These are phyloP conservation scores for Nemania sp. DNA, from an alignment of 2,329 filamentous ascomycete genomes.

Conservation along the genomic window DNA sequence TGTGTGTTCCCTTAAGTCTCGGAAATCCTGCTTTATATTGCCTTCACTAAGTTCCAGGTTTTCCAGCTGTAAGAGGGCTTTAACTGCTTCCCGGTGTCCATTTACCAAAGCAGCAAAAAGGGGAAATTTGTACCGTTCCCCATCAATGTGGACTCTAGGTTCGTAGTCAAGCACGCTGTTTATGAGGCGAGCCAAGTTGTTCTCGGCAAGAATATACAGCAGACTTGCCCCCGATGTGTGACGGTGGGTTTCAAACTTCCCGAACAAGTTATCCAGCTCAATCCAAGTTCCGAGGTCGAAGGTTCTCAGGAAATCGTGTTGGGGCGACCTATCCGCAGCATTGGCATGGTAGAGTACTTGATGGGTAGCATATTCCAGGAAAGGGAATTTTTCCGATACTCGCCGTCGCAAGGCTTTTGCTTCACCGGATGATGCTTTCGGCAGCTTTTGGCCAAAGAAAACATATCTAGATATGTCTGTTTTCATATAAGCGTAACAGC, in stretches of 20 bases:
- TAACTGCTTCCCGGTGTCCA: conserved; percentile 14
- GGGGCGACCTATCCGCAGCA: conserved; percentile 7
- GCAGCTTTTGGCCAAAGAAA: background rate
- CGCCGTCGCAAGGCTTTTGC: conserved; percentile 9
- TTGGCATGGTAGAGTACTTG: conserved; percentile 40
- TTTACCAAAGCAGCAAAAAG: conserved; percentile 30
- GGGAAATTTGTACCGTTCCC: conserved; percentile 8
- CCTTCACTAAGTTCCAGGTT: background rate
- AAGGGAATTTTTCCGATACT: conserved; percentile 29
- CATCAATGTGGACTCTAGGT: background rate
- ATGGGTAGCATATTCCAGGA: conserved; percentile 37
- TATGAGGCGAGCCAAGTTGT: conserved; percentile 26
- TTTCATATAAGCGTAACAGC: conserved; percentile 16
- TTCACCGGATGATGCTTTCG: conserved; percentile 9
- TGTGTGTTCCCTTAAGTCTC: background rate
- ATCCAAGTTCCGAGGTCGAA: conserved; percentile 26
- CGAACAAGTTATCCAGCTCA: conserved; percentile 19
- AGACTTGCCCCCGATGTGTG: conserved; percentile 16
- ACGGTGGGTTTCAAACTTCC: conserved; percentile 4
- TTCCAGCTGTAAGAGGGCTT: conserved; percentile 7
- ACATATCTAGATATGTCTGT: conserved; percentile 1
- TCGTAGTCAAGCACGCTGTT: background rate
- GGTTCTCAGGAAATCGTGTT: conserved; percentile 17
- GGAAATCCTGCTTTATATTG: background rate
- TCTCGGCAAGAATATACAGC: conserved; percentile 29